Evolutionary conservation across 139 green algal genomes (phyloP), one percentile per base, ranked within the genome.

Genomic region (Choricystis sp.): DNA sequence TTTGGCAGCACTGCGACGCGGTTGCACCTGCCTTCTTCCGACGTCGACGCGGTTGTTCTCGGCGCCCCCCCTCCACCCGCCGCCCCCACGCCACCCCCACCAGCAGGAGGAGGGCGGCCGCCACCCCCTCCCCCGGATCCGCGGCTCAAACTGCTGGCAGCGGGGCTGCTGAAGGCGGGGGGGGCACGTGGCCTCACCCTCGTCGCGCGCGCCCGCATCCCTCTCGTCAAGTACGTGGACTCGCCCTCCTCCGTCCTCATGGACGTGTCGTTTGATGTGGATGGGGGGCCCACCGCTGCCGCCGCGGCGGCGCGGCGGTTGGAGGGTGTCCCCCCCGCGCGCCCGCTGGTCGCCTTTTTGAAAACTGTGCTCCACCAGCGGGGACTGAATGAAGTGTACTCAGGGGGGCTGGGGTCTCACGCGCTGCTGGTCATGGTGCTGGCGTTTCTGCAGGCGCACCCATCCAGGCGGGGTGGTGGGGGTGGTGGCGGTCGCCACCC

Each of bases 141-240:
- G n/a, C 81, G 55, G 2, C 74, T 98, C 0, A 84, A 82, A 56
- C 86, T 85, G 2, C 64, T 98, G 22, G 84, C 81, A 0, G 74
- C 63, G 1, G 61, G 67, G n/a, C 74, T 96, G 23, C 25, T 29
- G 21, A 64, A 76, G 14, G 72, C 68, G 52, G 57, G 66, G 16
- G 70, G 95, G 57, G 88, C 76, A 19, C 84, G 19, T 23, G 16
- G 66, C 57, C 56, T 65, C 2, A 75, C 92, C 81, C 81, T 97
- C 2, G 86, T 98, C 24, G 71, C 76, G 52, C 94, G 88, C 65
- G 92, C 91, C 26, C 77, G 79, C 3, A 89, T 98, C 29, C 92
- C 92, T 16, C 97, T 98, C 71, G 79, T 97, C 62, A 98, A 98
- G 75, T 97, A 96, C 70, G 74, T 90, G 66, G 85, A 92, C 21